Evolutionary conservation across 78 protist species (phyloP).

Genomic region (Goniomonas avonlea): DNA sequence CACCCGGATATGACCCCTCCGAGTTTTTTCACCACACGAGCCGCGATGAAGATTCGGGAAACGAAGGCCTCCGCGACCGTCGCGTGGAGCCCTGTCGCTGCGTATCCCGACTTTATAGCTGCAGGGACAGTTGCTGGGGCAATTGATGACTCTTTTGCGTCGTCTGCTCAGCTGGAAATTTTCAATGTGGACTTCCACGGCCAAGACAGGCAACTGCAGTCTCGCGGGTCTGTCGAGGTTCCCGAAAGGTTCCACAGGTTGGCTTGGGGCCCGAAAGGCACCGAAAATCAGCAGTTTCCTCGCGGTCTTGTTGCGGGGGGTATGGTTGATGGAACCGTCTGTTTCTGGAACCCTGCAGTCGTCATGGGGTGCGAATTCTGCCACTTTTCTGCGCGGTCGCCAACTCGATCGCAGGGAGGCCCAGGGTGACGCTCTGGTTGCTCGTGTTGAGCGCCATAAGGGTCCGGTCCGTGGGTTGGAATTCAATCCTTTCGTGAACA

Average conservation of each 20-base stretch:
- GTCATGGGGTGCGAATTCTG: not conserved
- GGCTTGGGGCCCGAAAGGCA: slow-evolving; percentile 36
- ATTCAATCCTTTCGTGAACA: slow-evolving; percentile 54
- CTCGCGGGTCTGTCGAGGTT: not conserved
- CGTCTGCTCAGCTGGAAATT: slow-evolving; percentile 42
- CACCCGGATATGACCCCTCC: too few relatives aligned
- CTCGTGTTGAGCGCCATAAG: slow-evolving; percentile 43
- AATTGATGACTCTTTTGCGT: slow-evolving; percentile 40
- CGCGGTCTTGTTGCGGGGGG: slow-evolving; percentile 60
- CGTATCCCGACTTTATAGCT: slow-evolving; percentile 9
- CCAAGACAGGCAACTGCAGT: not conserved
- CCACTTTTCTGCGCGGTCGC: not conserved
- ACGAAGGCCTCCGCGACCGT: slow-evolving; percentile 22
- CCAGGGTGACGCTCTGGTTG: slow-evolving; percentile 35
- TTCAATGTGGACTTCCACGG: slow-evolving; percentile 13
- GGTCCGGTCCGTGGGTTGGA: slow-evolving; percentile 66
- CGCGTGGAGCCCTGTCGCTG: slow-evolving; percentile 12
- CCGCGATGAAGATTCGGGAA: not conserved
- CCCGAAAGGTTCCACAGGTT: slow-evolving; percentile 33
- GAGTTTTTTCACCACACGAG: too few relatives aligned
- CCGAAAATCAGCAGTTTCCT: not conserved
- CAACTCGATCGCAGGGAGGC: not conserved
- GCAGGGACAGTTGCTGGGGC: slow-evolving; percentile 51
- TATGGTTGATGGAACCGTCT: slow-evolving; percentile 41
- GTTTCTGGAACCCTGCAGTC: slow-evolving; percentile 30